Base-by-base conservation (phyloP, 2,329 filamentous ascomycete species). In the Colletotrichum sp. region DNA sequence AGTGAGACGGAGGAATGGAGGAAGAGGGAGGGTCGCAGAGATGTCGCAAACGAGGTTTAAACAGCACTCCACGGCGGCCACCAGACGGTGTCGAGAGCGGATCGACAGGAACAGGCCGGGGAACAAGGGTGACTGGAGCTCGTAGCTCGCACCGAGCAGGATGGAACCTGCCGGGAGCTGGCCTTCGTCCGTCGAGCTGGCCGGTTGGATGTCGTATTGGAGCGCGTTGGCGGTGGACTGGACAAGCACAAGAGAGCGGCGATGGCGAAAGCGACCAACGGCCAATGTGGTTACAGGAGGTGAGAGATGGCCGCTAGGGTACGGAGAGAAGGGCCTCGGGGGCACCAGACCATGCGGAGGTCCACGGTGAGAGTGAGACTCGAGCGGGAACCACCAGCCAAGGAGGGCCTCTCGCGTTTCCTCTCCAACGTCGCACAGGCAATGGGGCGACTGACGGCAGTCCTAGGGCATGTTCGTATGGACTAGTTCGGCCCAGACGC, bases 391-490 rank as follows among this genome's bases (percentile, higher is more conserved):
- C 52, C 63, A 64, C 52, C 63, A 59, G 34, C 59, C 49, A 59
- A 60, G 44, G 59, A 64, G 64, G 30, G 57, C 36, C 30, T 60
- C 21, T 36, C 62, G 21, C 55, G 21, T 30, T 59, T 16, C 13
- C 15, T 36, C 36, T 77, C 66, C 76, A 77, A 77, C 76, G 76
- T 77, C 76, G 70, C 74, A 77, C 74, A 77, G 57, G 69, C 62
- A 67, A 77, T 77, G 76, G 76, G 76, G 76, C 74, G 70, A 75
- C 66, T 63, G 71, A 55, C 62, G 30, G 67, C 39, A 71, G 60
- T 75, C 30, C 72, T 70, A 63, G 59, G 52, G 28, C 52, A 66
- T 44, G 60, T 62, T 63, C 36, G 52, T 57, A 49, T 71, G 62
- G 52, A 39, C 66, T 71, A 59, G 75, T 57, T 32, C 52, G 49